Evolutionary conservation across 768 basidiomycete genomes (phyloP).

Genomic region (Lactarius vividus): DNA sequence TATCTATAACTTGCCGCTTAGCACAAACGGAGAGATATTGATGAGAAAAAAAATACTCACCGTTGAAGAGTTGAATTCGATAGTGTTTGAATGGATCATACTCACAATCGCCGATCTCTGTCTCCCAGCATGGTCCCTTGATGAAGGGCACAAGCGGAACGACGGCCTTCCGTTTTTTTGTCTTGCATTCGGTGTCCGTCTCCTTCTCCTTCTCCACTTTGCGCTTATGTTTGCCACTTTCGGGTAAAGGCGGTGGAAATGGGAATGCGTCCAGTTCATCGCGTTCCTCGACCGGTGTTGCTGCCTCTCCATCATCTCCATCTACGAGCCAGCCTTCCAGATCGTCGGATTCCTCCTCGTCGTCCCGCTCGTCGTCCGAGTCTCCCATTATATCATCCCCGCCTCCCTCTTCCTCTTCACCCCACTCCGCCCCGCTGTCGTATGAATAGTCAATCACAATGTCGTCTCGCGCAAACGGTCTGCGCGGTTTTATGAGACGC

Average conservation of each 20-base stretch:
- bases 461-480: slow-evolving; percentile 77
- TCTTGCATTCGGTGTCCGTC: slow-evolving; percentile 63
- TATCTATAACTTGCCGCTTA: slow-evolving; percentile 45
- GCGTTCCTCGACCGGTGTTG: slow-evolving; percentile 41
- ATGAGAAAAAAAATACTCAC: slow-evolving; percentile 41
- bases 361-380: slow-evolving; percentile 62
- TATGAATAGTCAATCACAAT: slow-evolving; percentile 83
- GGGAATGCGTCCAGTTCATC: slow-evolving; percentile 35
- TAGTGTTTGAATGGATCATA: slow-evolving; percentile 72
- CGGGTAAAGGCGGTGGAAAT: slow-evolving; percentile 36
- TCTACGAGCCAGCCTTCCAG: slow-evolving; percentile 78
- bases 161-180: slow-evolving; percentile 74
- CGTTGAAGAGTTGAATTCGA: slow-evolving; percentile 80
- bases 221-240: slow-evolving; percentile 62
- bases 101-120: slow-evolving; percentile 58
- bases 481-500: slow-evolving; percentile 72
- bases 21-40: not conserved
- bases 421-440: slow-evolving; percentile 97
- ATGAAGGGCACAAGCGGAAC: slow-evolving; percentile 75
- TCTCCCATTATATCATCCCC: slow-evolving; percentile 70
- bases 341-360: slow-evolving; percentile 66
- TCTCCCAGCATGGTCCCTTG: slow-evolving; percentile 84
- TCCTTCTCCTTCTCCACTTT: slow-evolving; percentile 45
- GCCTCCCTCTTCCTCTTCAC: slow-evolving; percentile 73
- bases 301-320: slow-evolving; percentile 56